Conservation (phyloP, 345 rosid species). For the Rhizophora mangle region DNA sequence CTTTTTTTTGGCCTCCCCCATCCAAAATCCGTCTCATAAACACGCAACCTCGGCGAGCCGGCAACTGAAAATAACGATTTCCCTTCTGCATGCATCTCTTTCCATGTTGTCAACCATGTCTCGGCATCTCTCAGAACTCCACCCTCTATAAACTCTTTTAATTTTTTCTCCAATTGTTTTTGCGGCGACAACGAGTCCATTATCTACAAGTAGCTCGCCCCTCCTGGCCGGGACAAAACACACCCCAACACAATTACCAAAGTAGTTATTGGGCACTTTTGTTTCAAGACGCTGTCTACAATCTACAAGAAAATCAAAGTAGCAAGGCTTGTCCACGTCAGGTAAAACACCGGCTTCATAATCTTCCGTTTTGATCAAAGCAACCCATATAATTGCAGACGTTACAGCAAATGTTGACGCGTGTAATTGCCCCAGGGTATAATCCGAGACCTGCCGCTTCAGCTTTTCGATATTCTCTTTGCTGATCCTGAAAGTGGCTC, state of each 20-base stretch:
- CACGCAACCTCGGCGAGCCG: conserved; percentile 30
- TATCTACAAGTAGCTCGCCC: conserved; percentile 20
- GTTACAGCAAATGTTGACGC: conserved; percentile 27
- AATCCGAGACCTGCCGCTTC: conserved; percentile 15
- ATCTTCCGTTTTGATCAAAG: conserved; percentile 23
- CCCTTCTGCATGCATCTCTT: not conserved
- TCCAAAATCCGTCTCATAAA: conserved; percentile 37
- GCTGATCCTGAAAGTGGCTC: conserved; percentile 26
- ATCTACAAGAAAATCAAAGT: conserved; percentile 24
- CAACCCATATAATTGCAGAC: conserved; percentile 36
- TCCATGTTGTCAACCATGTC: conserved; percentile 10
- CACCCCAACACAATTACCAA: conserved; percentile 35
- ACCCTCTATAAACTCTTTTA: conserved; percentile 11
- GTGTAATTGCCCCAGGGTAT: not conserved
- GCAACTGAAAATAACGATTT: conserved; percentile 7
- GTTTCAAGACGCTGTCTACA: conserved; percentile 19
- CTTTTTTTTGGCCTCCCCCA: conserved; percentile 43
- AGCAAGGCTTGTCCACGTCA: not conserved
- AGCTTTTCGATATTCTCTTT: conserved; percentile 15
- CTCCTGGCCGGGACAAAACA: conserved; percentile 14
- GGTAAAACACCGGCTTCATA: not conserved
- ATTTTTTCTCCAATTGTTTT: conserved; percentile 24
- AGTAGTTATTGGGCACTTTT: conserved; percentile 25
- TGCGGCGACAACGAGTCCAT: conserved; percentile 35
- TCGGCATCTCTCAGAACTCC: conserved; percentile 20